Evolutionary conservation across 805 yeast species (phyloP).

Genomic region (Kuraishia ogatae): DNA sequence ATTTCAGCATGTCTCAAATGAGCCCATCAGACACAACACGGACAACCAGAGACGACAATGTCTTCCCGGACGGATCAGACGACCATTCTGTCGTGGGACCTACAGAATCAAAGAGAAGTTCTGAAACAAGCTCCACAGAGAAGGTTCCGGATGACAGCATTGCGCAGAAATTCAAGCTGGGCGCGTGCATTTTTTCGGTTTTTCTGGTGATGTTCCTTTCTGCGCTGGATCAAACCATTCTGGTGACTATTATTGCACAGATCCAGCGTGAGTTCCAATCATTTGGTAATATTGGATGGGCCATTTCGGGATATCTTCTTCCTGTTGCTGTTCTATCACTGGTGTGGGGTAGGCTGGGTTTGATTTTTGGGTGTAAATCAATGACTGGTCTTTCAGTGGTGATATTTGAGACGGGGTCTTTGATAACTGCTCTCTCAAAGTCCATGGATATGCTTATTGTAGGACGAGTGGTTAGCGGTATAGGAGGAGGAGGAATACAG

Average conservation of each 20-base stretch:
- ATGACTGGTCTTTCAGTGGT: conserved; percentile 36
- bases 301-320: conserved; percentile 44
- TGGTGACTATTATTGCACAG: conserved; percentile 39
- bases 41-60: not conserved
- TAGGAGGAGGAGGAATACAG: conserved; percentile 71
- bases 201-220: conserved; percentile 14
- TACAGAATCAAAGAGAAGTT: not conserved
- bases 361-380: conserved; percentile 46
- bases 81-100: not conserved
- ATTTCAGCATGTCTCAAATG: not conserved
- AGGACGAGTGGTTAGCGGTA: conserved; percentile 64
- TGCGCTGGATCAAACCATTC: conserved; percentile 55
- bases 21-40: not conserved
- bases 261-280: conserved; percentile 38
- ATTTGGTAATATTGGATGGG: conserved; percentile 49
- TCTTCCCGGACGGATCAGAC: not conserved
- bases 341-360: conserved; percentile 48
- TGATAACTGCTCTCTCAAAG: conserved; percentile 45
- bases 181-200: conserved; percentile 9
- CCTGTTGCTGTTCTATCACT: conserved; percentile 48
- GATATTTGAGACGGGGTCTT: conserved; percentile 54
- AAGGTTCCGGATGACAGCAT: not conserved
- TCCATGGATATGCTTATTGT: conserved; percentile 53
- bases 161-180: not conserved
- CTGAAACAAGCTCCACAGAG: not conserved